Evolutionary conservation across 2,329 filamentous ascomycete species (phyloP).

Genomic region (Cercospora sp.): DNA sequence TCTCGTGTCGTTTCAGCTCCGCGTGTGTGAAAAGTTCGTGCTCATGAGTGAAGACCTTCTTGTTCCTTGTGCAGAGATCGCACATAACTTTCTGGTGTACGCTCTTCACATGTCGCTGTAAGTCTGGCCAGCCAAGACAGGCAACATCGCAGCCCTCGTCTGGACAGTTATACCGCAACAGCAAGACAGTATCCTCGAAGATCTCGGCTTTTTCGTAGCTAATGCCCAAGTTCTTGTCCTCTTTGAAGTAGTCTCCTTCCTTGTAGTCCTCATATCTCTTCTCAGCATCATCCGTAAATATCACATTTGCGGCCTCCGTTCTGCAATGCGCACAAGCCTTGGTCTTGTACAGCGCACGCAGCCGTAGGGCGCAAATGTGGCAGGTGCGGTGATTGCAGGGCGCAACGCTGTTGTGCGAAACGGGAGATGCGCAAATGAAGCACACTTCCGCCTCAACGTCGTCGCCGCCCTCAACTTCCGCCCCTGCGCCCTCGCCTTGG

Average conservation of each 20-base stretch:
- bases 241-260: constrained; percentile 69
- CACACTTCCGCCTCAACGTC: constrained; percentile 68
- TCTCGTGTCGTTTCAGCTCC: constrained; percentile 84
- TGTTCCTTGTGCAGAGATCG: constrained; percentile 87
- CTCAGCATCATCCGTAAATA: constrained; percentile 82
- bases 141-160: constrained; percentile 81
- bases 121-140: constrained; percentile 75
- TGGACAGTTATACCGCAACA: constrained; percentile 93
- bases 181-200: constrained; percentile 81
- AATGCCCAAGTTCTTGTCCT: constrained; percentile 85
- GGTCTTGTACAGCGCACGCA: constrained; percentile 93
- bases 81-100: constrained; percentile 86
- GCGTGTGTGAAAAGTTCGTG: constrained; percentile 84
- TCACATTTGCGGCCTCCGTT: constrained; percentile 74
- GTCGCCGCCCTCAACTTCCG: constrained; percentile 21
- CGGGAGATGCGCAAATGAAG: constrained; percentile 93
- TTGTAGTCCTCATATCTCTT: constrained; percentile 86
- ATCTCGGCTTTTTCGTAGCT: constrained; percentile 87
- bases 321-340: constrained; percentile 96
- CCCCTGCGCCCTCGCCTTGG: constrained; percentile 34
- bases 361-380: constrained; percentile 88
- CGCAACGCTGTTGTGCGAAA: constrained; percentile 82
- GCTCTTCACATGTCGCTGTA: constrained; percentile 77
- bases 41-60: constrained; percentile 98
- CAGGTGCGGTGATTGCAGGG: constrained; percentile 97